Evolutionary conservation across 768 basidiomycete genomes (phyloP).

Genomic region (Leccinum fibrillosum): DNA sequence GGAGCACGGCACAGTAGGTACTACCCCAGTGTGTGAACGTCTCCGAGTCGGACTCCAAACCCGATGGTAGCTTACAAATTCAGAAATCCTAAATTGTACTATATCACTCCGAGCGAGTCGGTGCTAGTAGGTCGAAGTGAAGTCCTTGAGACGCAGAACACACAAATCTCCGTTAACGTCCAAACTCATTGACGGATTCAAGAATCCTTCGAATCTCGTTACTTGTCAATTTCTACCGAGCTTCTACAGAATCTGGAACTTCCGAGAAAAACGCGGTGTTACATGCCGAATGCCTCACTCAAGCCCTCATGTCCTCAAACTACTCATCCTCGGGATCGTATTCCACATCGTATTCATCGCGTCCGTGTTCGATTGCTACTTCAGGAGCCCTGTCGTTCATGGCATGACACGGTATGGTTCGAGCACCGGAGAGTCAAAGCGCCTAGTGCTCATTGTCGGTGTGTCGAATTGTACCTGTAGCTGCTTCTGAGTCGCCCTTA

Average conservation of each 20-base stretch:
- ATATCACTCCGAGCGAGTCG: too few relatives aligned
- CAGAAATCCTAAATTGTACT: neutral
- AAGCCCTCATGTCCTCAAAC: constrained; percentile 26
- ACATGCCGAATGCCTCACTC: constrained; percentile 16
- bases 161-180: neutral
- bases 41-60: neutral
- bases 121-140: neutral
- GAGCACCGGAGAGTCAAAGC: constrained; percentile 52
- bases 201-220: neutral
- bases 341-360: constrained; percentile 75
- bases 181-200: too few relatives aligned
- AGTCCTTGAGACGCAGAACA: neutral
- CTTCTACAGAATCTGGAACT: neutral
- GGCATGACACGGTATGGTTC: constrained; percentile 63
- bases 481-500: neutral
- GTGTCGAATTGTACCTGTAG: constrained; percentile 14
- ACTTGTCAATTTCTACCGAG: neutral
- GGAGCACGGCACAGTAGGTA: neutral
- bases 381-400: constrained; percentile 77
- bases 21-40: neutral
- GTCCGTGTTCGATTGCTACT: constrained; percentile 84
- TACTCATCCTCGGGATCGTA: constrained; percentile 64
- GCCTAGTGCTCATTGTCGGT: constrained; percentile 82
- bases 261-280: neutral
- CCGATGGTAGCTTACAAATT: neutral